Conservation (phyloP, 2,329 filamentous ascomycete genomes). For the Alternaria consortialis region DNA sequence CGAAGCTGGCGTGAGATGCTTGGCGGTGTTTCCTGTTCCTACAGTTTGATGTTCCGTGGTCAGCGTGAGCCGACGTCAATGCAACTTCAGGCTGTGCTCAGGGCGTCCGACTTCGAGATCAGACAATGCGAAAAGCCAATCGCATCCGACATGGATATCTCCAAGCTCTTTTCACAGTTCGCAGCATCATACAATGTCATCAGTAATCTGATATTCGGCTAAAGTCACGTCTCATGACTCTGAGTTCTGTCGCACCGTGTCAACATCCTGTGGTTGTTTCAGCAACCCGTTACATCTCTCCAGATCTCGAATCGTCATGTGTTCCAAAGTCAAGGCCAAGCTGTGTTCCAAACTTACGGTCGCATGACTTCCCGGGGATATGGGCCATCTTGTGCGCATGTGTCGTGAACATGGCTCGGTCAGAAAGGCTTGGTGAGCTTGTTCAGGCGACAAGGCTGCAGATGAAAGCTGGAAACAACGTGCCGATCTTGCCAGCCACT, state of each 20-base stretch:
- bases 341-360: slow-evolving; percentile 13
- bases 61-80: not conserved
- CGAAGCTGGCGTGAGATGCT: not conserved
- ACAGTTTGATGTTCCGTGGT: not conserved
- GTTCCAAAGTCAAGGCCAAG: slow-evolving; percentile 26
- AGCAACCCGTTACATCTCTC: slow-evolving; percentile 21
- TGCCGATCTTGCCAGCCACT: too few relatives aligned
- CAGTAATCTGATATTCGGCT: not conserved
- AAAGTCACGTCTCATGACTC: not conserved
- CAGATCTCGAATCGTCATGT: slow-evolving; percentile 13
- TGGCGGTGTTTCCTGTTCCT: not conserved
- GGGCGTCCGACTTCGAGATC: not conserved
- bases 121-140: not conserved
- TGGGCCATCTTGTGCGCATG: not conserved
- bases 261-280: slow-evolving; percentile 22
- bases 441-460: slow-evolving; percentile 5
- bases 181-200: not conserved
- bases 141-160: not conserved
- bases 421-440: slow-evolving; percentile 23
- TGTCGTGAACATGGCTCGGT: not conserved
- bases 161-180: not conserved
- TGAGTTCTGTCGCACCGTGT: slow-evolving; percentile 8
- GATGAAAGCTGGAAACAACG: too few relatives aligned
- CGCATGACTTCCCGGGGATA: slow-evolving; percentile 1
- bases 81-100: not conserved